Evolutionary conservation across 2,329 filamentous ascomycete species (phyloP).

Genomic region (Dothiorella sarmentorum): DNA sequence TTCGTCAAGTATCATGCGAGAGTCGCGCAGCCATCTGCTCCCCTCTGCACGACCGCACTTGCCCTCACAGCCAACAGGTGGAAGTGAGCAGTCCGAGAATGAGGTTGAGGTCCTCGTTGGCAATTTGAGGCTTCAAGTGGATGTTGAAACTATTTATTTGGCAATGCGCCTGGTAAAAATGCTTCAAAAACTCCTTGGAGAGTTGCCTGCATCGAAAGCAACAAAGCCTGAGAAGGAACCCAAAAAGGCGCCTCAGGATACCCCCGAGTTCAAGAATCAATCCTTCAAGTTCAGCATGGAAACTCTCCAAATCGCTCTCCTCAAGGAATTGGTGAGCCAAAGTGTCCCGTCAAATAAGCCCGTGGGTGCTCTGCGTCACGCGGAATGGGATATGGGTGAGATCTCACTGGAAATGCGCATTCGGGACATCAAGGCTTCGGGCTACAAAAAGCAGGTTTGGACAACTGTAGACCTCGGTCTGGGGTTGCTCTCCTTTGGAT

Average conservation of each 20-base stretch:
- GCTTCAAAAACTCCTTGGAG: not conserved
- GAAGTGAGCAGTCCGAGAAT: slow-evolving; percentile 1
- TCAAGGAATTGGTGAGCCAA: slow-evolving; percentile 5
- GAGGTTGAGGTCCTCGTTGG: slow-evolving; percentile 33
- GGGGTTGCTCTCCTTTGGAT: slow-evolving; percentile 45
- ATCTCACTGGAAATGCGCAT: not conserved
- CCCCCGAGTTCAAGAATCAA: slow-evolving; percentile 7
- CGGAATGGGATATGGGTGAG: not conserved
- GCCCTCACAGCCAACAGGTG: not conserved
- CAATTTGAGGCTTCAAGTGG: slow-evolving; percentile 32
- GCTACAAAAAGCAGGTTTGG: not conserved
- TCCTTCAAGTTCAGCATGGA: slow-evolving; percentile 27
- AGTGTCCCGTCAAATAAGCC: not conserved
- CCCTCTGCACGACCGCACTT: too few species aligned
- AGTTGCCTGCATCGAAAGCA: not conserved
- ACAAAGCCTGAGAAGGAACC: slow-evolving; percentile 10
- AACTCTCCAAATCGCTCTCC: slow-evolving; percentile 26
- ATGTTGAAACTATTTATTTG: slow-evolving; percentile 34
- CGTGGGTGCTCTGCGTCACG: slow-evolving; percentile 3
- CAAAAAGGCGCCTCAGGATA: not conserved
- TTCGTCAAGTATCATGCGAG: slow-evolving; percentile 4
- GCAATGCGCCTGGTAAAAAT: slow-evolving; percentile 30
- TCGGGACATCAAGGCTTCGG: not conserved
- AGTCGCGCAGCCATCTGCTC: too few species aligned
- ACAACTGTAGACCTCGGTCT: not conserved